Evolutionary conservation across 202 grass and related monocot genomes (phyloP), one percentile per base, ranked within the genome.

Genomic region (Musa balbisiana): DNA sequence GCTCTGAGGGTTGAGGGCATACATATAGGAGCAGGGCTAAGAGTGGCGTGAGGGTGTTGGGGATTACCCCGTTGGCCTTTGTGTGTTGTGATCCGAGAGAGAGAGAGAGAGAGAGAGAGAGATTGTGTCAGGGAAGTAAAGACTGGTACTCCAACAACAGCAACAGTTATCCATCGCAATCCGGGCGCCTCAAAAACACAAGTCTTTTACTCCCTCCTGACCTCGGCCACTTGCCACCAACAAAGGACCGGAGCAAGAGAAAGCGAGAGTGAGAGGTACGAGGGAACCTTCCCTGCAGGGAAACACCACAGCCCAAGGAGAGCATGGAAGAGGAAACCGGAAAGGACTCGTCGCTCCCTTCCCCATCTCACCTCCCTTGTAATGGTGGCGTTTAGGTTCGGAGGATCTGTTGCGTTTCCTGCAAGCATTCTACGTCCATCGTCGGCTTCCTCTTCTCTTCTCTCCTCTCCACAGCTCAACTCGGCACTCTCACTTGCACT

Each of bases 131-230:
- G 33, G 33, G 33, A 43, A 43, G 33, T 43, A 6, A 43, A 43
- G 33, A 43, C 33, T 43, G 33, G 33, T 43, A 43, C 33, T 43
- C 33, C 33, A 43, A 43, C 33, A 43, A 43, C 33, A 69, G 13
- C 27, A 69, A 69, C 66, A 69, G 66, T 69, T 69, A 50, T 19
- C 43, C 33, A 69, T 69, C 66, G 66, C 29, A 69, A 50, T 69
- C 66, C 29, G 1, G 33, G 66, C 26, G 29, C 33, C 29, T 50
- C 66, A 69, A 50, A 69, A 19, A 69, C 8, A 20, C 66, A 49
- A 19, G 15, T 15, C 15, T 14, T 43, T 10, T 69, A n/a, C 14
- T 69, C 14, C 14, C 27, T 19, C 13, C 49, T 16, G 16, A 13
- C 15, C 22, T 33, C 2, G 6, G 8, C 33, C 33, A 43, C 33